A percentile compares a stretch with the other conserved stretches of the same genome.
Evolutionary conservation across 2,329 filamentous ascomycete genomes (phyloP).

Genomic region (Metarhizium album): DNA sequence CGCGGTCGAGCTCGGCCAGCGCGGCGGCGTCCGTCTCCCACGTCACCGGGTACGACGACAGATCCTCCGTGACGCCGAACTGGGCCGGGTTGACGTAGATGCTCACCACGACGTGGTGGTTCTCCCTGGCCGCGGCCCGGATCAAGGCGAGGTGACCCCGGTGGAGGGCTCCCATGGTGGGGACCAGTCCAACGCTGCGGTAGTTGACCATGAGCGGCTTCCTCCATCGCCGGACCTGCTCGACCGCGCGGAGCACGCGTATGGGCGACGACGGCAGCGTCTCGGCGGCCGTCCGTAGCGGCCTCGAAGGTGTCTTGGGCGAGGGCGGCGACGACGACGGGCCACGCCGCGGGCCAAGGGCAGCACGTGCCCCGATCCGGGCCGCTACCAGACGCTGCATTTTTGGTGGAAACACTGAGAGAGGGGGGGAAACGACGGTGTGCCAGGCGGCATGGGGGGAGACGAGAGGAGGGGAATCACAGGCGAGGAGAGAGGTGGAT

Average conservation of each 20-base stretch:
- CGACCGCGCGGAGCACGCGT: conserved; percentile 65
- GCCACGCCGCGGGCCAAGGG: not conserved
- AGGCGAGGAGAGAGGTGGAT: not conserved
- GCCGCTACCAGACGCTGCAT: conserved; percentile 2
- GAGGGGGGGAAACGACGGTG: not conserved
- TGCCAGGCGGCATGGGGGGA: not conserved
- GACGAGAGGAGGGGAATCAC: not conserved
- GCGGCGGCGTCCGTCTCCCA: conserved; percentile 67
- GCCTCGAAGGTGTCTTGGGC: conserved; percentile 11
- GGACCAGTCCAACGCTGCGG: conserved; percentile 74
- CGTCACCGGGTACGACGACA: conserved; percentile 80
- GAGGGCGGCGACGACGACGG: not conserved
- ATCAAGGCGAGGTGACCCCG: conserved; percentile 80
- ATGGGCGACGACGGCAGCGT: conserved; percentile 48
- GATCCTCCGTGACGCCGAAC: conserved; percentile 81
- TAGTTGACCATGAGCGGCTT: conserved; percentile 53
- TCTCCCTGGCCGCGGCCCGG: conserved; percentile 71
- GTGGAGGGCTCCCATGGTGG: conserved; percentile 97
- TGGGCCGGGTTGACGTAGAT: conserved; percentile 97
- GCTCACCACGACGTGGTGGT: conserved; percentile 78
- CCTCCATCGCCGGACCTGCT: conserved; percentile 60
- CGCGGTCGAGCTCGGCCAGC: conserved; percentile 56
- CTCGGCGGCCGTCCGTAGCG: conserved; percentile 21
- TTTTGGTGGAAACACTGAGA: not conserved
- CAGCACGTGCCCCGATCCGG: not conserved